These are phyloP conservation scores for Cladorrhinum samala DNA, from an alignment of 495 filamentous ascomycete species.

Conservation along the genomic window DNA sequence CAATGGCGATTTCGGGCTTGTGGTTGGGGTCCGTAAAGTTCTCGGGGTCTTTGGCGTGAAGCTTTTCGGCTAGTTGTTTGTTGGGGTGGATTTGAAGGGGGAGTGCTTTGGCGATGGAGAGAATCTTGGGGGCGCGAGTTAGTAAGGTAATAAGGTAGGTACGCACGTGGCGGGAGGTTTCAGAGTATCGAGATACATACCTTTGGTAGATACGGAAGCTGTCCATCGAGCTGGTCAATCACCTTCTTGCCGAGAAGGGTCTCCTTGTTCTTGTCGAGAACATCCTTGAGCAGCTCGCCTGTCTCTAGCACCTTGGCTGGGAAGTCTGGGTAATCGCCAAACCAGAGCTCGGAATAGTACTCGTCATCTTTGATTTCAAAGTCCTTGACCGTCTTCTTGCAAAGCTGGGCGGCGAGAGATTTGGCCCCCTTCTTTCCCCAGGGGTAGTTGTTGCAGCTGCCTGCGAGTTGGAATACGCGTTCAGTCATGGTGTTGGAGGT, in stretches of 20 bases:
- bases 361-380: slow-evolving; percentile 69
- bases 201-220: slow-evolving; percentile 73
- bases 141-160: no score
- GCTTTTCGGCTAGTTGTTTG: slow-evolving; percentile 54
- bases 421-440: slow-evolving; percentile 68
- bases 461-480: slow-evolving; percentile 46
- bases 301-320: slow-evolving; percentile 57
- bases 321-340: slow-evolving; percentile 71
- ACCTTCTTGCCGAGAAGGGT: slow-evolving; percentile 58
- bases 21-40: slow-evolving; percentile 69
- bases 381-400: slow-evolving; percentile 56
- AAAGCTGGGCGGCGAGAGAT: slow-evolving; percentile 64
- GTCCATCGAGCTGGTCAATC: slow-evolving; percentile 54
- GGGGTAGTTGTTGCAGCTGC: slow-evolving; percentile 50
- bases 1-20: slow-evolving; percentile 78
- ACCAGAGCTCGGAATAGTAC: slow-evolving; percentile 65
- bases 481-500: slow-evolving; percentile 13
- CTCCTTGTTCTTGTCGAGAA: slow-evolving; percentile 58
- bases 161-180: no score
- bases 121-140: slow-evolving; percentile 40
- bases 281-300: slow-evolving; percentile 58
- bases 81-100: slow-evolving; percentile 78
- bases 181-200: no score
- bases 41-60: slow-evolving; percentile 58
- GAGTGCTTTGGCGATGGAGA: slow-evolving; percentile 72